phyloP scores from a whole-genome alignment of 75 land plant species.

The Picea sitchensis region DNA sequence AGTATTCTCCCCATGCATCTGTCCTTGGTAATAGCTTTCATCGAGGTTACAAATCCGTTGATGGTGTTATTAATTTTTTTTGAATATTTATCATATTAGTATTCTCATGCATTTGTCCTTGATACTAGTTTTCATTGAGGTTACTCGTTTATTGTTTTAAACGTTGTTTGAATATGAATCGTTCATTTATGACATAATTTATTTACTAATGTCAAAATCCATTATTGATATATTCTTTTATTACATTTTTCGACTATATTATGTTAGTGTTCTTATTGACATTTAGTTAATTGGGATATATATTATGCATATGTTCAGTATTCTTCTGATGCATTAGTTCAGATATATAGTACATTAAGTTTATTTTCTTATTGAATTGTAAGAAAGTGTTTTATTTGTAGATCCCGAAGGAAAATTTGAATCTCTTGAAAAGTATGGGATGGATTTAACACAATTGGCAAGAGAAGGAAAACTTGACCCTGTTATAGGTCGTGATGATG shows the following conservation, averaged over 20 bases:
- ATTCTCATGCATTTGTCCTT: neutral
- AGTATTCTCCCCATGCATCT: neutral
- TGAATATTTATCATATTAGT: too few relatives aligned
- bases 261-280: neutral
- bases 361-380: neutral
- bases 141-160: too few relatives aligned
- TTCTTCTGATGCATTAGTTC: neutral
- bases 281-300: neutral
- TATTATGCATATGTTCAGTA: neutral
- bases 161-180: too few relatives aligned
- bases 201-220: neutral
- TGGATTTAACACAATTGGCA: constrained; percentile 78
- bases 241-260: neutral
- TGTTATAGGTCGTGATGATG: constrained; percentile 92
- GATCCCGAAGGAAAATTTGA: constrained; percentile 90
- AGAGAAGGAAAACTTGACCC: constrained; percentile 81
- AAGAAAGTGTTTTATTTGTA: constrained; percentile 15
- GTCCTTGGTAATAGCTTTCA: neutral
- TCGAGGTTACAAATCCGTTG: too few relatives aligned
- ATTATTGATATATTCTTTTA: neutral
- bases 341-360: neutral
- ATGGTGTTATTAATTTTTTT: too few relatives aligned
- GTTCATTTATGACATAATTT: neutral
- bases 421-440: constrained; percentile 80
- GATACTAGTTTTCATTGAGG: neutral